Evolutionary conservation across 2,329 filamentous ascomycete species (phyloP), one percentile per base, ranked within the genome.

Genomic region (Pseudogymnoascus sp.): DNA sequence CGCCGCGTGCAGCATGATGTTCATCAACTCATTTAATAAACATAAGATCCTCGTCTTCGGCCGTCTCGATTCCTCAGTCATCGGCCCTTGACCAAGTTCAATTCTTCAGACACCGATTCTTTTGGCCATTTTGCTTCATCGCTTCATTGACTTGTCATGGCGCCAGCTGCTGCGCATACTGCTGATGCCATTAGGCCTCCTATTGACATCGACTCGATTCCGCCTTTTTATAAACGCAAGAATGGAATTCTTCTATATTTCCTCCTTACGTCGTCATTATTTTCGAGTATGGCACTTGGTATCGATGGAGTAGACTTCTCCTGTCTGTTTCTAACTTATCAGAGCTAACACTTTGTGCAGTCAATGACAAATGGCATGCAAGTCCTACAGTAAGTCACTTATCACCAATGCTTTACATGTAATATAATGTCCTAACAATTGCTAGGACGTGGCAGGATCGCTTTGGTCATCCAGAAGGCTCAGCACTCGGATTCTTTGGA

Each of bases 221-320:
- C 65, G 5, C 66, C 68, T 21, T 69, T 69, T 59, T 62, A 59
- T 59, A 59, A 59, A 9, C 61, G 61, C 14, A 78, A 76, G 64
- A 78, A 78, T 71, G 76, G 76, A 1, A 69, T 77, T 2, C 66
- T 78, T 14, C 68, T 78, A 3, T 78, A 78, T 65, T 78, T 78
- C 38, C 66, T 78, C 3, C 71, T 78, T 14, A 78, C 77, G 0
- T 78, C 77, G 0, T 78, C 76, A 4, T 70, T 78, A 1, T 66
- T 78, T 33, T 74, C 76, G 35, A 78, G 76, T 63, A 74, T 75
- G 23, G 75, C 76, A 2, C 69, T 76, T 28, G 77, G 77, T 12
- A 77, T 78, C 43, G 77, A 78, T 40, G 77, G 76, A 16, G 75
- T 76, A 69, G 66, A 74, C 71, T 41, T 3, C 35, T 11, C 52